Conservation (phyloP, 148 eudicot species). For the Rhododendron mucronatum region DNA sequence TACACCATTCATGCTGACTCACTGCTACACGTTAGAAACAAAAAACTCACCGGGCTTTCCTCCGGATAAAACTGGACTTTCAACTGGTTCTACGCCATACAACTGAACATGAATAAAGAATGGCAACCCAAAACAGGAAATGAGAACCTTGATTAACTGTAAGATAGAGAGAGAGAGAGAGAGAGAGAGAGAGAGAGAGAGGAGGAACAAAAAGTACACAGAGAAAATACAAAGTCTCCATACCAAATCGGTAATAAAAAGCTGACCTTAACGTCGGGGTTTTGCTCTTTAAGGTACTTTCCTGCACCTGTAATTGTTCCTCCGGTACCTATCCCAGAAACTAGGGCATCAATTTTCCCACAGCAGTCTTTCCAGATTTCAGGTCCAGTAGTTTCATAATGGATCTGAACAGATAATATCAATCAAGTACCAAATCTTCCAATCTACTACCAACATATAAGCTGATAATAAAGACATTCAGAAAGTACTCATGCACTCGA, state of each 20-base stretch:
- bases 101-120: slow-evolving; percentile 26
- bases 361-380: slow-evolving; percentile 74
- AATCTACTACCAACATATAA: neutral
- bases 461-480: neutral
- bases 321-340: slow-evolving; percentile 77
- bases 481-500: neutral
- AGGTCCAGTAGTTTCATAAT: slow-evolving; percentile 87
- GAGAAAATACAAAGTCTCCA: neutral
- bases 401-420: slow-evolving; percentile 38
- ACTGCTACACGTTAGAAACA: neutral
- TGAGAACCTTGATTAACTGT: neutral
- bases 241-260: neutral
- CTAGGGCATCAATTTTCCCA: slow-evolving; percentile 74
- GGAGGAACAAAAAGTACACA: neutral
- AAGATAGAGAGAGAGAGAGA: neutral
- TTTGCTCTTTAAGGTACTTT: slow-evolving; percentile 74
- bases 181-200: neutral
- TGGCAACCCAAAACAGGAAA: neutral
- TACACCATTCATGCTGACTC: neutral
- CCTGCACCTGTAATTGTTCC: slow-evolving; percentile 89
- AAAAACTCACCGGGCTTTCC: slow-evolving; percentile 59
- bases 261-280: slow-evolving; percentile 61
- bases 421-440: neutral
- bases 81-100: slow-evolving; percentile 80
- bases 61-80: slow-evolving; percentile 85